Evolutionary conservation across 805 yeast genomes (phyloP), one percentile per base, ranked within the genome.

Genomic region (Maudiozyma pseudohumilis): DNA sequence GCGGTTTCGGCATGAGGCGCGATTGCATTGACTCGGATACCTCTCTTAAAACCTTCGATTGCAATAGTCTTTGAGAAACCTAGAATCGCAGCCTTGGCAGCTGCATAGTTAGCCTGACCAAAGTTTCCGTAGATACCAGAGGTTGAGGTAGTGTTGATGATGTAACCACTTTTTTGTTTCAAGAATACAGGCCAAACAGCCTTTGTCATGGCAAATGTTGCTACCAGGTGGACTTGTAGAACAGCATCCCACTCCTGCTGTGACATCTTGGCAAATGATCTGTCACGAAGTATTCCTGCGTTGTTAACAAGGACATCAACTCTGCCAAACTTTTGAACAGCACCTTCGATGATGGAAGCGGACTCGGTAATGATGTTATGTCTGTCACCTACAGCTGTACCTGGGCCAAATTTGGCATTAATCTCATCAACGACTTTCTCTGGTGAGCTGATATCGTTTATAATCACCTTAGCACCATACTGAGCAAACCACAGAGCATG

Each of bases 1-100:
- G 94, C 88, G 31, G 98, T 89, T 55, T 89, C 96, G 21, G 97
- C 97, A 59, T 89, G 96, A 38, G 98, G 98, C 20, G 98, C 97
- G 59, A 87, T 78, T 26, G 77, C 74, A 56, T 88, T 84, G 40
- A 77, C 88, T 52, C 70, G 68, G 49, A 89, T 86, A 55, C 80
- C 76, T 53, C 68, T 58, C 60, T 75, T 85, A 42, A 77, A 77
- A 53, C 98, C 98, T 66, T 89, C 98, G 47, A 84, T 70, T 21
- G 97, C 96, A 45, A 86, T 62, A 30, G 96, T 80, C 61, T 74
- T 77, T 29, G 95, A 73, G 49, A 89, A 72, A 13, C 95, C 95
- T 34, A 87, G 64, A 45, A 89, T 76, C 18, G 86, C 96, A 36
- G 83, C 76, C 66, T 89, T 89, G 32, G 97, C 96, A 23, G 96